phyloP scores from a whole-genome alignment of 1,139 yeast genomes.

The Debaryomycetaceae sp. region DNA sequence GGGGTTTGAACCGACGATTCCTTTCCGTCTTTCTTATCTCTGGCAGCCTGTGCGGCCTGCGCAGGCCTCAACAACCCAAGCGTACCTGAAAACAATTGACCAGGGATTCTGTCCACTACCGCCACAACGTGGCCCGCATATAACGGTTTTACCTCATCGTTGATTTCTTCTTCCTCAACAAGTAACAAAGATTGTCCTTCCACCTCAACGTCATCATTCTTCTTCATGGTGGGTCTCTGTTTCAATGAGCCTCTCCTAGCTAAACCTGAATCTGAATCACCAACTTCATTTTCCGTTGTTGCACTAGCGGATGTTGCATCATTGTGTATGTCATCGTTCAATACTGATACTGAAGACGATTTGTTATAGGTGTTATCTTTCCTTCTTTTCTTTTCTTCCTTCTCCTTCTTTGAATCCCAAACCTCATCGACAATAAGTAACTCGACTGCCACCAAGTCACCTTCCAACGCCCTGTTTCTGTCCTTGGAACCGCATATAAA shows the following conservation, averaged over 20 bases:
- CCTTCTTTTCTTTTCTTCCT: constrained; percentile 94
- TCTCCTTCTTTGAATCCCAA: constrained; percentile 94
- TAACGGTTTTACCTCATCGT: constrained; percentile 87
- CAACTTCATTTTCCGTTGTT: constrained; percentile 14
- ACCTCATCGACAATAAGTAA: constrained; percentile 93
- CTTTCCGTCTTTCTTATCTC: constrained; percentile 57
- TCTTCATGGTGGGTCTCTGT: constrained; percentile 97
- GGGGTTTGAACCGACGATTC: constrained; percentile 48
- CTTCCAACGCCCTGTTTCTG: constrained; percentile 94
- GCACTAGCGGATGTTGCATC: constrained; percentile 59
- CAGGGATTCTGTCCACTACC: constrained; percentile 94
- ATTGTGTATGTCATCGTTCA: constrained; percentile 63
- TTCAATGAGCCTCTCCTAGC: constrained; percentile 87
- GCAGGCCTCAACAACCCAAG: constrained; percentile 92
- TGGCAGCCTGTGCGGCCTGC: constrained; percentile 85
- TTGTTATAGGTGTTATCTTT: constrained; percentile 56
- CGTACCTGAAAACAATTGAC: constrained; percentile 92
- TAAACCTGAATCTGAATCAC: constrained; percentile 34
- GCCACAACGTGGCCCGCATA: constrained; percentile 99
- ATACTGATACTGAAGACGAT: constrained; percentile 31
- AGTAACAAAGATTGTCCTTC: constrained; percentile 91
- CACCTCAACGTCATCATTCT: constrained; percentile 96
- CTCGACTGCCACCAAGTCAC: constrained; percentile 94
- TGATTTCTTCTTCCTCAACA: constrained; percentile 93
- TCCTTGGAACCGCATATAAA: constrained; percentile 99